Conservation (phyloP, 257 asterid species). For the Solanum tarapatanum region DNA sequence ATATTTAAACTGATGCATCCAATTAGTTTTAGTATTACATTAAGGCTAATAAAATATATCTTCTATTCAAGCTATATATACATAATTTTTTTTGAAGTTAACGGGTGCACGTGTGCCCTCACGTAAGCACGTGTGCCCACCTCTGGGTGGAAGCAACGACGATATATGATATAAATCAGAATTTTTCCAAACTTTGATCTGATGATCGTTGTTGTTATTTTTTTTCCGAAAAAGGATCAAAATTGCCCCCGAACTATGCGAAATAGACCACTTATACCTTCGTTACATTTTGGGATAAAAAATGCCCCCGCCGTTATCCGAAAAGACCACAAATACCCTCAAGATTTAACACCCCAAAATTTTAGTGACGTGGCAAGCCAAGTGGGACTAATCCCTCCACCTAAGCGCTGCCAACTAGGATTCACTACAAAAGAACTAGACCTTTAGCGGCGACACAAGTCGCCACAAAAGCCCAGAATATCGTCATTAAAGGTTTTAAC, state of each 20-base stretch:
- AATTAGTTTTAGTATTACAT: neutral
- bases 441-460: neutral
- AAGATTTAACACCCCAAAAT: neutral
- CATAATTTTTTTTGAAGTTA: neutral
- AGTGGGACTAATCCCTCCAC: neutral
- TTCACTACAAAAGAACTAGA: neutral
- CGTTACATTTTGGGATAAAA: too few species aligned
- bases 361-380: neutral
- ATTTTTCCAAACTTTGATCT: too few species aligned
- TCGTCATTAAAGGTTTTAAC: neutral
- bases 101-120: neutral
- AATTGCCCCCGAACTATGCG: too few species aligned
- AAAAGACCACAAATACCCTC: neutral
- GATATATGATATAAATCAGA: too few species aligned
- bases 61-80: neutral
- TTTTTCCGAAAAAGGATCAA: too few species aligned
- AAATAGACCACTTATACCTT: too few species aligned
- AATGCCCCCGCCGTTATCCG: too few species aligned
- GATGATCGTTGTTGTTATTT: too few species aligned
- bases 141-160: neutral
- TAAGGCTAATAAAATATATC: neutral
- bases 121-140: neutral
- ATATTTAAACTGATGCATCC: neutral
- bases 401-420: neutral
- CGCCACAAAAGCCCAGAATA: neutral